Evolutionary conservation across 352 stramenopile species (phyloP), one percentile per base, ranked within the genome.

Genomic region (Phytophthora pini): DNA sequence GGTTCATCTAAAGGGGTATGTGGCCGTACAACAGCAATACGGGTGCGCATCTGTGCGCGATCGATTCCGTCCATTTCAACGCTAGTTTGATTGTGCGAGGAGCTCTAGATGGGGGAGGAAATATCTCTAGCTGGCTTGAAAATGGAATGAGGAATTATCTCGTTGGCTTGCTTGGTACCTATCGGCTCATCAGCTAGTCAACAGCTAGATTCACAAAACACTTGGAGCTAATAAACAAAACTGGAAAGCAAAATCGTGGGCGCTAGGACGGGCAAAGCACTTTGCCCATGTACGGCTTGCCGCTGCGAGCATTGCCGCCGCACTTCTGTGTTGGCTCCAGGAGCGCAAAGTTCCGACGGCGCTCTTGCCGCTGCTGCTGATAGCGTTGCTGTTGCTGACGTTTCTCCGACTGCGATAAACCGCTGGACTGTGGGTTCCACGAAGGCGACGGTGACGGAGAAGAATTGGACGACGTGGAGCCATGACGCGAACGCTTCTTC

Each of bases 401-500:
- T 46, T 80, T 82, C 36, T 77, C 61, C 15, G 69, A 34, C 12
- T 78, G 59, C 38, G 70, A 71, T 5, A 60, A 59, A 13, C 53
- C 65, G 50, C n/a, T 73, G 5, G 72, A 82, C n/a, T 48, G 38
- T n/a, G 61, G 74, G 5, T 58, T 67, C 13, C 39, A 56, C 1
- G 59, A 67, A 3, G 68, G 59, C 13, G 61, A 65, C n/a, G 65
- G 50, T 9, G 63, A 64, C 4, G 56, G 63, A 12, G 64, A 71
- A 26, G 68, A 72, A 13, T 55, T 17, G 0, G 72, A 80, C 17
- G 72, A 81, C 15, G 74, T 60, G 5, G 74, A 87, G 10, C 76
- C 70, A 22, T 85, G 74, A 1, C 80, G 82, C 7, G 78, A 60
- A 24, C 80, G 70, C 59, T 90, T 90, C 65, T 93, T 93, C 65